These are phyloP conservation scores for Penicillium subrubescens DNA, from an alignment of 495 filamentous ascomycete species.

Conservation along the genomic window DNA sequence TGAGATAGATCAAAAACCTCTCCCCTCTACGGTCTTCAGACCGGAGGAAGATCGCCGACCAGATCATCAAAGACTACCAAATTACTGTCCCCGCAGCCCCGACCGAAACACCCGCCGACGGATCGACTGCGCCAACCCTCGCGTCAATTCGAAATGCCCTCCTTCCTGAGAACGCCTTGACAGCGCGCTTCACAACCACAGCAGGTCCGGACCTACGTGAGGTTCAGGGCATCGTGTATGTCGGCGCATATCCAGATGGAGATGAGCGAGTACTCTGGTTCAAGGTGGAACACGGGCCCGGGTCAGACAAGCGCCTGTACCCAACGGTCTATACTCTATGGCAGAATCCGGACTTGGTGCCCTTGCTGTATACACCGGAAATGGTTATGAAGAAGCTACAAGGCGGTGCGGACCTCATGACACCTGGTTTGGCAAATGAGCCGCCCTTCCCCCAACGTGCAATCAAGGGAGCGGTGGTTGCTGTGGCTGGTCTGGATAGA, in stretches of 20 bases:
- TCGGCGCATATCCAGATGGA: conserved; percentile 57
- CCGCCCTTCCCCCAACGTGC: conserved; percentile 67
- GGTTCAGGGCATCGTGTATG: conserved; percentile 67
- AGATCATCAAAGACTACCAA: conserved; percentile 65
- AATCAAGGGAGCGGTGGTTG: conserved; percentile 62
- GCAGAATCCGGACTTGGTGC: conserved; percentile 62
- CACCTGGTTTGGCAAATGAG: conserved; percentile 67
- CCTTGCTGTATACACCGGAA: conserved; percentile 63
- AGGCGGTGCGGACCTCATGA: conserved; percentile 74
- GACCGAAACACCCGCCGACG: conserved; percentile 39
- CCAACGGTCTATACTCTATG: conserved; percentile 73
- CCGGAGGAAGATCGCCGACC: conserved; percentile 68
- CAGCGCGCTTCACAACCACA: conserved; percentile 71
- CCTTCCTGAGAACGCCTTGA: conserved; percentile 64
- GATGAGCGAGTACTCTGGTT: conserved; percentile 72
- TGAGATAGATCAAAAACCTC: conserved; percentile 64
- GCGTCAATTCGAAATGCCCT: conserved; percentile 61
- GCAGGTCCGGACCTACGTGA: conserved; percentile 64
- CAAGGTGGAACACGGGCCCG: conserved; percentile 61
- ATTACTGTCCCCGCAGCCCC: conserved; percentile 48
- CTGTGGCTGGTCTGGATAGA: conserved; percentile 63
- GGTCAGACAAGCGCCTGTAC: conserved; percentile 53
- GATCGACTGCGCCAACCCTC: conserved; percentile 44
- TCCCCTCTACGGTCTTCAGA: conserved; percentile 72
- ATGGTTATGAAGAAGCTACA: conserved; percentile 66